Conservation (phyloP, 139 green algal genomes). For the Closterium sp. region DNA sequence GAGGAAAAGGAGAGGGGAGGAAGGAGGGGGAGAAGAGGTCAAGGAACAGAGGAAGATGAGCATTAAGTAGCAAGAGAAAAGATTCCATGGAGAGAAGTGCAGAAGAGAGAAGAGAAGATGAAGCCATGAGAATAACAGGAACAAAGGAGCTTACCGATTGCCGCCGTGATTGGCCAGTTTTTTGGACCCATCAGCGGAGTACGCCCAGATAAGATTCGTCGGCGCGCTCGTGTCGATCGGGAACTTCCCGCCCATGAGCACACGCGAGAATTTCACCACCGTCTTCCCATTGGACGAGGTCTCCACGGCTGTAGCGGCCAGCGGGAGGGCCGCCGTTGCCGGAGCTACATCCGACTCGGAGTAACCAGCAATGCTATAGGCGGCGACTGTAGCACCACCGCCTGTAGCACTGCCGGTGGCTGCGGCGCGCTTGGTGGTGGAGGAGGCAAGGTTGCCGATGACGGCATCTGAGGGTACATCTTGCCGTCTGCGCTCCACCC, state of each 20-base stretch:
- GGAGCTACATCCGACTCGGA: not conserved
- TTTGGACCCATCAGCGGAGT: not conserved
- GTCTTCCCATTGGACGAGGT: not conserved
- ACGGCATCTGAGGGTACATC: not conserved
- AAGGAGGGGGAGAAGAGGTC: not conserved
- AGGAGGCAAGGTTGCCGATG: not conserved
- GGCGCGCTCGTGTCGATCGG: not conserved
- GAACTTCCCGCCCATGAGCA: not conserved
- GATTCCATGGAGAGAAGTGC: not conserved
- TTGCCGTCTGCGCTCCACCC: not conserved
- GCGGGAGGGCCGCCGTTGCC: not conserved
- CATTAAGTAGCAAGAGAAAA: not conserved
- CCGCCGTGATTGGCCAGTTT: not conserved
- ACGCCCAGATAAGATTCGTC: not conserved
- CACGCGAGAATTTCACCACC: not conserved
- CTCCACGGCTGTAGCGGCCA: not conserved
- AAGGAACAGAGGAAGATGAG: not conserved
- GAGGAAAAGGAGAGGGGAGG: not conserved
- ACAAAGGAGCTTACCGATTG: not conserved
- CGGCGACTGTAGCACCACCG: not conserved
- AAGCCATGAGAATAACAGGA: not conserved
- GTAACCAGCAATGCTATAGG: not conserved
- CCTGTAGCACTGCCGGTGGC: not conserved
- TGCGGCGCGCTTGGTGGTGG: not conserved
- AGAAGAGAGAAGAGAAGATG: not conserved